These are phyloP conservation scores for Solanum hybrid DNA, from an alignment of 305 asterid genomes.

Conservation along the genomic window DNA sequence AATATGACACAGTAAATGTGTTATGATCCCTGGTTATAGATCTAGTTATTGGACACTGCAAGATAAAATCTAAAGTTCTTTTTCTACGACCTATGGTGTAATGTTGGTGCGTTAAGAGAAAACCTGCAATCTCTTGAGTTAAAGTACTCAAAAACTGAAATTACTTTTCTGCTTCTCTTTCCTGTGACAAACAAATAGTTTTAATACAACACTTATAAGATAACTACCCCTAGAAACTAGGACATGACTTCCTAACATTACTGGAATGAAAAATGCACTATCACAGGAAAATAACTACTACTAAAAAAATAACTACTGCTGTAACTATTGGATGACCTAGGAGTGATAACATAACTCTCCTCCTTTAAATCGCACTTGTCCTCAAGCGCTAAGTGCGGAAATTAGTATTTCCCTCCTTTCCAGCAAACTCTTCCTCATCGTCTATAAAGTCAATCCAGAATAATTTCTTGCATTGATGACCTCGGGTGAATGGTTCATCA, in stretches of 20 bases:
- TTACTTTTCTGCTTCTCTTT: neutral
- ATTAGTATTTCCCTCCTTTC: neutral
- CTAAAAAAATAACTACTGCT: neutral
- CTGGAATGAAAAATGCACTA: neutral
- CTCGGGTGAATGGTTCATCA: neutral
- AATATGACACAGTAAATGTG: neutral
- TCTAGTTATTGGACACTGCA: neutral
- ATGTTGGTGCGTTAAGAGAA: neutral
- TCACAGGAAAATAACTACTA: neutral
- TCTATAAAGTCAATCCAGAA: neutral
- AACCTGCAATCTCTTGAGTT: neutral
- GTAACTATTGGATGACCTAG: neutral
- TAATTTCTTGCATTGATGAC: neutral
- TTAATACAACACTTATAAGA: neutral
- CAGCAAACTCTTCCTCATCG: neutral
- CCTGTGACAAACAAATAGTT: neutral
- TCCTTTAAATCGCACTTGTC: neutral
- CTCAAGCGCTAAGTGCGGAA: neutral
- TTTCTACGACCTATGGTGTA: neutral
- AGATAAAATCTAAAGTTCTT: neutral
- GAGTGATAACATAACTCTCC: neutral
- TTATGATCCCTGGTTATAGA: neutral
- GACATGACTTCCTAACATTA: neutral
- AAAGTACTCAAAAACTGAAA: neutral
- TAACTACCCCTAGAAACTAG: neutral